These are phyloP conservation scores for Batkoa obscura DNA, from an alignment of 371 early-diverging fungal genomes.

Conservation along the genomic window DNA sequence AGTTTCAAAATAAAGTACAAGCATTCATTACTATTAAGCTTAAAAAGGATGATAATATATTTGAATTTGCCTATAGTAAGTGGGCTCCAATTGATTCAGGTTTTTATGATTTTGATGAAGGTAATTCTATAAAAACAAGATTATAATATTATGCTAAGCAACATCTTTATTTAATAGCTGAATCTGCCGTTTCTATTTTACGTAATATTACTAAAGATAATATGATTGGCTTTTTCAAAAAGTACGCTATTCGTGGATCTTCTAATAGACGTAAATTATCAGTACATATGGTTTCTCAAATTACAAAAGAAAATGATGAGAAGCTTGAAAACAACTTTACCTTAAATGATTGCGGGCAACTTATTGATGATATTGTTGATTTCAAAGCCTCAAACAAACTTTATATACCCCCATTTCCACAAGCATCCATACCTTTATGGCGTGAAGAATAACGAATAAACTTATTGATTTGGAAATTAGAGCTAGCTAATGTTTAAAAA, in stretches of 20 bases:
- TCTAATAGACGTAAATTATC: not conserved
- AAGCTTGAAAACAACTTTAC: not conserved
- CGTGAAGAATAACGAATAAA: too few species aligned
- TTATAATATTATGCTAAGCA: too few species aligned
- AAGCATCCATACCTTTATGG: too few species aligned
- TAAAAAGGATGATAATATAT: conserved; percentile 72
- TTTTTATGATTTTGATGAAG: conserved; percentile 67
- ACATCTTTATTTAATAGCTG: too few species aligned
- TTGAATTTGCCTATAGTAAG: conserved; percentile 48
- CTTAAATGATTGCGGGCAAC: not conserved
- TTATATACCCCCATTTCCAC: too few species aligned
- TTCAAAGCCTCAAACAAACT: not conserved
- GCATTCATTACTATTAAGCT: conserved; percentile 47
- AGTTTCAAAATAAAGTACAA: conserved; percentile 51
- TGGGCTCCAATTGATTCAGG: conserved; percentile 61
- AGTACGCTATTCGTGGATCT: not conserved
- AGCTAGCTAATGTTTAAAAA: too few species aligned
- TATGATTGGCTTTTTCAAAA: not conserved
- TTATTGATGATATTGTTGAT: too few species aligned
- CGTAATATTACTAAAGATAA: not conserved
- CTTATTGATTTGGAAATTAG: too few species aligned
- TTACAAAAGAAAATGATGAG: not conserved
- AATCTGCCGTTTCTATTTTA: not conserved
- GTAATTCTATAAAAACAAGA: not conserved
- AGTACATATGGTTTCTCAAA: conserved; percentile 2